Evolutionary conservation across 306 rosid species (phyloP).

Genomic region (Ormosia semicastrata): DNA sequence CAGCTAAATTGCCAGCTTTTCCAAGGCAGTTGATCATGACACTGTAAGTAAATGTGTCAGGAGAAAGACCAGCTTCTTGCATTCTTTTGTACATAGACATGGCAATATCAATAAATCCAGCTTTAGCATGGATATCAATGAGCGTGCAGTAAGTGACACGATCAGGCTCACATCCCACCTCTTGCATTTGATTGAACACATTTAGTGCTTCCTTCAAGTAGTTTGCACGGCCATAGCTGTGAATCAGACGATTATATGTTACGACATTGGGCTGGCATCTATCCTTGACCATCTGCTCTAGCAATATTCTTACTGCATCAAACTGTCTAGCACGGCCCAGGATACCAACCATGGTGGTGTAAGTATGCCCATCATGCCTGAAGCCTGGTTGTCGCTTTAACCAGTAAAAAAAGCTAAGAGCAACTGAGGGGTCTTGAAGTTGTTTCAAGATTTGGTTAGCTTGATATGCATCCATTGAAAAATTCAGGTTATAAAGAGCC

Average conservation of each 20-base stretch:
- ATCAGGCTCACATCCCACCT: constrained; percentile 74
- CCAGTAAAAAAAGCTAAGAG: constrained; percentile 81
- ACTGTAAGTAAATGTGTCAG: constrained; percentile 95
- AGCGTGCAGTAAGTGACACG: constrained; percentile 96
- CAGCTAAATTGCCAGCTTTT: constrained; percentile 82
- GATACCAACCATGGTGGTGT: constrained; percentile 95
- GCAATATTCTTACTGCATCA: constrained; percentile 61
- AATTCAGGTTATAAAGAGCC: constrained; percentile 62
- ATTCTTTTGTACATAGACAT: constrained; percentile 79
- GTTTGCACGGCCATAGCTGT: constrained; percentile 94
- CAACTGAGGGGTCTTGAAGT: constrained; percentile 74
- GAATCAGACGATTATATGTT: constrained; percentile 89
- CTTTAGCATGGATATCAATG: constrained; percentile 94
- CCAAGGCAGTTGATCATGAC: constrained; percentile 96
- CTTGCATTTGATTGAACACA: constrained; percentile 82
- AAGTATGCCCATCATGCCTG: constrained; percentile 87
- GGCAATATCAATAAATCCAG: constrained; percentile 86
- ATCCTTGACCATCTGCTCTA: constrained; percentile 81
- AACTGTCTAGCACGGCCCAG: constrained; percentile 89
- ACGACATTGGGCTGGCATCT: constrained; percentile 92
- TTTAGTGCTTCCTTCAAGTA: constrained; percentile 74
- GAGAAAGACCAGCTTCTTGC: constrained; percentile 88
- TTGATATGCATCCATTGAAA: constrained; percentile 70
- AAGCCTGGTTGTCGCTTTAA: constrained; percentile 68
- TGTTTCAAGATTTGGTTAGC: constrained; percentile 90